These are phyloP conservation scores for Penicillium sp. DNA, from an alignment of 2,329 filamentous ascomycete genomes.

Conservation along the genomic window DNA sequence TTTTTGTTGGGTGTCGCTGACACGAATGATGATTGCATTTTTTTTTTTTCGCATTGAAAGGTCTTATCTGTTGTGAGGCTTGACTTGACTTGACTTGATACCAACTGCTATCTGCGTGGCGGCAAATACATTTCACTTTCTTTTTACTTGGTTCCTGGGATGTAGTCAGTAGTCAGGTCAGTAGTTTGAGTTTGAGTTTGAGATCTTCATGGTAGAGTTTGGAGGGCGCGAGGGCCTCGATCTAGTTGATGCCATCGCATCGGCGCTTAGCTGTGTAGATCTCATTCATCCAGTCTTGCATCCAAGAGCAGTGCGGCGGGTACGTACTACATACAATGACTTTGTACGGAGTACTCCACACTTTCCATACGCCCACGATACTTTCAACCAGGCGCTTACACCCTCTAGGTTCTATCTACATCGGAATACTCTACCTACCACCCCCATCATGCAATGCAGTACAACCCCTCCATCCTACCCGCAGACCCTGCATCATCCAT, in stretches of 20 bases:
- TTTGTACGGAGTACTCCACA: too few relatives aligned
- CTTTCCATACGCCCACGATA: too few relatives aligned
- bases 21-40: slow-evolving; percentile 10
- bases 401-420: too few relatives aligned
- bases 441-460: too few relatives aligned
- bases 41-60: neutral
- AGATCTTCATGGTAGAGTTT: neutral
- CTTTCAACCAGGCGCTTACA: too few relatives aligned
- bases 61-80: neutral
- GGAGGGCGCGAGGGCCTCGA: neutral
- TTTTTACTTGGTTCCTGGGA: neutral
- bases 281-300: neutral
- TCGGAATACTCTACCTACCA: too few relatives aligned
- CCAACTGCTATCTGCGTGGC: slow-evolving; percentile 14
- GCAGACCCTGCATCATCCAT: too few relatives aligned
- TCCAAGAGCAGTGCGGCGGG: neutral
- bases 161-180: neutral
- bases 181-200: neutral
- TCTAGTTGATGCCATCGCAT: neutral
- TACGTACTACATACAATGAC: neutral
- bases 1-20: neutral
- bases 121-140: slow-evolving; percentile 12
- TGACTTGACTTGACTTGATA: slow-evolving; percentile 12
- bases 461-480: too few relatives aligned
- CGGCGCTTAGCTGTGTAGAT: neutral